These are phyloP conservation scores for Candida germanica DNA, from an alignment of 805 yeast species.

Conservation along the genomic window DNA sequence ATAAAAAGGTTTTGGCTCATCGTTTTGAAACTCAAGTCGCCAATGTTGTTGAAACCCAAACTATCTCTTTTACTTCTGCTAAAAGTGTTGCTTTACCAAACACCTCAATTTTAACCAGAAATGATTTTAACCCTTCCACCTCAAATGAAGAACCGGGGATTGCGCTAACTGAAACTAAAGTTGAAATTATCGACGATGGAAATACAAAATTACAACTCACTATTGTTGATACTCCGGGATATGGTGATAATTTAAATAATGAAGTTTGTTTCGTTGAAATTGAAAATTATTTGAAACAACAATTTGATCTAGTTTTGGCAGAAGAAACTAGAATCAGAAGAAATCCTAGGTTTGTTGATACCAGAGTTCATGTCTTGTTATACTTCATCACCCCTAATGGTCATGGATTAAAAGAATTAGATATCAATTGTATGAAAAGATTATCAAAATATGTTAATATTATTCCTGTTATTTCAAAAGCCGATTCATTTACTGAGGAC, in stretches of 20 bases:
- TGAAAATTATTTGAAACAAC: constrained; percentile 66
- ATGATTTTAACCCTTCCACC: constrained; percentile 57
- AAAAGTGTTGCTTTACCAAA: constrained; percentile 52
- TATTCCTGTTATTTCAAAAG: constrained; percentile 76
- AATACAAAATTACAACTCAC: constrained; percentile 54
- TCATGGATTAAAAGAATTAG: constrained; percentile 75
- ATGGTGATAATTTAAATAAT: constrained; percentile 74
- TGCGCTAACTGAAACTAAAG: constrained; percentile 63
- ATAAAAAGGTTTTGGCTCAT: constrained; percentile 59
- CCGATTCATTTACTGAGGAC: constrained; percentile 69
- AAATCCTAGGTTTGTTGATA: constrained; percentile 77
- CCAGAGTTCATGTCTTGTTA: constrained; percentile 73
- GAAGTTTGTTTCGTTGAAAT: constrained; percentile 65
- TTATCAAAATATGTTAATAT: constrained; percentile 74
- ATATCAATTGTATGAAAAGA: constrained; percentile 65
- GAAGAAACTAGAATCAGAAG: constrained; percentile 86
- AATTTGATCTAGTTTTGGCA: constrained; percentile 72
- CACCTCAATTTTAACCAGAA: constrained; percentile 54
- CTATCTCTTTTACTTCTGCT: constrained; percentile 56
- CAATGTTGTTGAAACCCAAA: constrained; percentile 38
- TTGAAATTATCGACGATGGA: constrained; percentile 60
- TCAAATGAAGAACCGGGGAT: constrained; percentile 71
- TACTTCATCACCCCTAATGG: constrained; percentile 80
- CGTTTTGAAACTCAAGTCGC: constrained; percentile 38
- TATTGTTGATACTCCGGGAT: constrained; percentile 70